Evolutionary conservation across 2,329 filamentous ascomycete species (phyloP).

Genomic region (Cylindrodendrum hubeiense): DNA sequence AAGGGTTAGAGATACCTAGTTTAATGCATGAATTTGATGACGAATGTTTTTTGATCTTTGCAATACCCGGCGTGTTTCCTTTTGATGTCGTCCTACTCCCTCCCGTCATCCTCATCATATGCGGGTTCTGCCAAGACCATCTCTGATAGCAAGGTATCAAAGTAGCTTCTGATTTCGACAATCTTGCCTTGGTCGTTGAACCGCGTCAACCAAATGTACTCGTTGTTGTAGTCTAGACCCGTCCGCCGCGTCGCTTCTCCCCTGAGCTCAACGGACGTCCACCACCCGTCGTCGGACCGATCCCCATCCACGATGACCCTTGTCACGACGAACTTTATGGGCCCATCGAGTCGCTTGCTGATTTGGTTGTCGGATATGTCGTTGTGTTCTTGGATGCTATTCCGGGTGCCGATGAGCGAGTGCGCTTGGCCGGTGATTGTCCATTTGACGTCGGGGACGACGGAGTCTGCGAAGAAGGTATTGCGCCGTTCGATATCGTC

Average conservation of each 20-base stretch:
- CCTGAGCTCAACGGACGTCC: constrained; percentile 37
- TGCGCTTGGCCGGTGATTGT: constrained; percentile 41
- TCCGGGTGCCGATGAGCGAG: constrained; percentile 39
- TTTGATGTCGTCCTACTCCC: neutral
- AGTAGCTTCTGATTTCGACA: constrained; percentile 41
- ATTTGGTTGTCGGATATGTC: constrained; percentile 37
- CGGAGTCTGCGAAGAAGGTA: constrained; percentile 33
- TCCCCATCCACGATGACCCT: constrained; percentile 39
- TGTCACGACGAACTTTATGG: constrained; percentile 37
- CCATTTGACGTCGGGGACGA: constrained; percentile 37
- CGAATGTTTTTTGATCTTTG: neutral
- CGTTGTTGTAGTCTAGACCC: constrained; percentile 40
- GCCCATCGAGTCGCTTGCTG: constrained; percentile 31
- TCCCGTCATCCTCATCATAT: neutral
- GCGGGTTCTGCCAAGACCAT: constrained; percentile 28
- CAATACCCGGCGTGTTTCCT: neutral
- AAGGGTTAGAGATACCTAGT: constrained; percentile 43
- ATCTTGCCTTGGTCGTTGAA: constrained; percentile 40
- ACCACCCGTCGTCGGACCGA: constrained; percentile 35
- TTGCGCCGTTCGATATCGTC: constrained; percentile 24
- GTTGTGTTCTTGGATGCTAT: constrained; percentile 30
- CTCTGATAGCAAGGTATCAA: constrained; percentile 38
- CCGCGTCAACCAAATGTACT: constrained; percentile 41
- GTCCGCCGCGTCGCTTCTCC: constrained; percentile 36
- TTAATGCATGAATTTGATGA: constrained; percentile 46